phyloP scores from a whole-genome alignment of 495 filamentous ascomycete genomes.

The Podospora conica region DNA sequence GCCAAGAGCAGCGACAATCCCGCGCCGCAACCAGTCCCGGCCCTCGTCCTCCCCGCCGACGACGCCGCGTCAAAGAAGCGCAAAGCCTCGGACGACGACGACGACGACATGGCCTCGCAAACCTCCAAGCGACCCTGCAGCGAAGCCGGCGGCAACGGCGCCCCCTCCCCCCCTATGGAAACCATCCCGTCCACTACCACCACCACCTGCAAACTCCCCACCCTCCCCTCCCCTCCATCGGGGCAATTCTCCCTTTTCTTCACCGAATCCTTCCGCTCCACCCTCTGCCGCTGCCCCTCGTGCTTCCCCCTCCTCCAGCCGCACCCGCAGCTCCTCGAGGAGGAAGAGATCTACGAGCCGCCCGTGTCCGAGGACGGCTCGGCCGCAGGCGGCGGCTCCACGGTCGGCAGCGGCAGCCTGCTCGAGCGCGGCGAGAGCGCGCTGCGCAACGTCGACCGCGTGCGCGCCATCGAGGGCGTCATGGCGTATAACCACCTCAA shows the following conservation, averaged over 20 bases:
- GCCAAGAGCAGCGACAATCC: slow-evolving; percentile 18
- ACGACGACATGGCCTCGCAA: slow-evolving; percentile 29
- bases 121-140: slow-evolving; percentile 58
- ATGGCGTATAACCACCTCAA: slow-evolving; percentile 96
- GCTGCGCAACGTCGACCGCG: slow-evolving; percentile 81
- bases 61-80: slow-evolving; percentile 58
- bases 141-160: slow-evolving; percentile 12
- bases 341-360: slow-evolving; percentile 89
- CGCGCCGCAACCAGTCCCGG: background rate
- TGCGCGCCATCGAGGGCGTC: slow-evolving; percentile 89
- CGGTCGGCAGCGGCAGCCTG: slow-evolving; percentile 58
- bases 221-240: slow-evolving; percentile 48
- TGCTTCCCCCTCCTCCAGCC: slow-evolving; percentile 68
- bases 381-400: slow-evolving; percentile 43
- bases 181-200: background rate
- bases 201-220: slow-evolving; percentile 35
- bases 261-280: slow-evolving; percentile 63
- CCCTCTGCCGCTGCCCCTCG: slow-evolving; percentile 66
- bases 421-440: slow-evolving; percentile 87
- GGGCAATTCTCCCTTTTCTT: slow-evolving; percentile 74
- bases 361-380: slow-evolving; percentile 55
- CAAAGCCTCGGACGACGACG: slow-evolving; percentile 60
- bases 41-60: background rate
- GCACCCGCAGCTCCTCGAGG: slow-evolving; percentile 78
- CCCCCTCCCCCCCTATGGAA: background rate